Base-by-base conservation (phyloP, 2,329 filamentous ascomycete genomes). In the Paracoccidioides brasiliensis region DNA sequence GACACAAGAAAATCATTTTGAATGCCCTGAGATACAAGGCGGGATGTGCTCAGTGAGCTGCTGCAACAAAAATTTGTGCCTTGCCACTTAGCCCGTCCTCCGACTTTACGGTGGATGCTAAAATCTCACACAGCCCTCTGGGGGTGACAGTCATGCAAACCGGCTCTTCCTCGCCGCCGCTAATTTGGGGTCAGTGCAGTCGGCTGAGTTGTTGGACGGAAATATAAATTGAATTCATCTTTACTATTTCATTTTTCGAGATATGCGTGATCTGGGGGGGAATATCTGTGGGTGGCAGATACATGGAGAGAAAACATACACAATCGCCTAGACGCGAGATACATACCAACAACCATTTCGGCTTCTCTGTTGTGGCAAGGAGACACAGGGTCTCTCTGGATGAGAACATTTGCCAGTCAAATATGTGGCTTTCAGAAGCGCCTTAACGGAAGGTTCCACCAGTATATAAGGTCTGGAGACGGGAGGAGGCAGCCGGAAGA, bases 51-150 rank as follows among this genome's bases (percentile, higher is more conserved):
- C 9, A n/a, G 15, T 52, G 10, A 5, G 38, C 15, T 8, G 0
- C 50, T 32, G 14, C 12, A 5, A 28, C 32, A 6, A n/a, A 12
- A 6, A 52, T n/a, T 52, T 32, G 37, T 3, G 28, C 3, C 9
- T 43, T 54, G 56, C 45, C 54, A 58, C 50, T 44, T 61, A 30
- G 37, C 77, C 56, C 86, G 79, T 4, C 86, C 86, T 58, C 85
- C 84, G 88, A 88, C 91, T 64, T 90, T 90, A 60, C 91, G 73
- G 37, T 85, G 80, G 62, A 91, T 86, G 63, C 82, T 87, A 68
- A 90, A 91, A 69, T 93, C 87, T 72, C 88, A 93, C 49, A 74
- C 73, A 66, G 89, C 85, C 58, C 83, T 82, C 60, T 84, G 82
- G 58, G 82, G 82, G 63, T 82, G 77, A 69, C 88, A 91, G 65